Conservation (phyloP, 192 early-diverging fungal species). For the Coemansia sp. region DNA sequence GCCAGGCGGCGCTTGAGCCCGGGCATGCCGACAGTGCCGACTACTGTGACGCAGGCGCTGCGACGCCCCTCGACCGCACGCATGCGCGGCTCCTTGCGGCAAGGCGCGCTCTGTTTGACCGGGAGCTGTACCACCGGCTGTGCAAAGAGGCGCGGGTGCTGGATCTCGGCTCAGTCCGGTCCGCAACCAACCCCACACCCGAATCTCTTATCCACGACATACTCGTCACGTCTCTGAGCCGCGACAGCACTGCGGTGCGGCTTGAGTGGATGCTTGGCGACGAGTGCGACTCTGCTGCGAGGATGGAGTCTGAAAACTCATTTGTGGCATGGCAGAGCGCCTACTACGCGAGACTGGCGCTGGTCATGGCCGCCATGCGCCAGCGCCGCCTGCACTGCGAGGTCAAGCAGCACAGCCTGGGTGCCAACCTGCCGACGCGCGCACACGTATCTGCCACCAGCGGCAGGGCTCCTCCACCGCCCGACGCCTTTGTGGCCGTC, state of each 20-base stretch:
- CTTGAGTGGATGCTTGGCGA: constrained; percentile 37
- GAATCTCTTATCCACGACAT: constrained; percentile 13
- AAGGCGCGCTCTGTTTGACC: constrained; percentile 27
- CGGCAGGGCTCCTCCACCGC: background rate
- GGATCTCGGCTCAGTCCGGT: constrained; percentile 41
- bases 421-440: constrained; percentile 10
- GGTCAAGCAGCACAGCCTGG: constrained; percentile 16
- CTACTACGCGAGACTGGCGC: constrained; percentile 24
- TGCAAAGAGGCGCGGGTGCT: constrained; percentile 43
- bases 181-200: background rate
- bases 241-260: constrained; percentile 33
- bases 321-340: constrained; percentile 40
- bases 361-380: constrained; percentile 28
- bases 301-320: background rate
- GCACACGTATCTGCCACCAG: background rate
- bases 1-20: background rate
- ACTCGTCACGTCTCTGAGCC: constrained; percentile 26
- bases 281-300: background rate
- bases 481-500: constrained; percentile 22
- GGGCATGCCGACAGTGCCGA: background rate
- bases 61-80: constrained; percentile 16
- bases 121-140: constrained; percentile 43
- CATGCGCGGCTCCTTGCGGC: constrained; percentile 22
- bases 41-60: background rate
- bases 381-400: constrained; percentile 31